Conservation (phyloP, 2,329 filamentous ascomycete genomes). For the Orbilia ellipsospora region DNA sequence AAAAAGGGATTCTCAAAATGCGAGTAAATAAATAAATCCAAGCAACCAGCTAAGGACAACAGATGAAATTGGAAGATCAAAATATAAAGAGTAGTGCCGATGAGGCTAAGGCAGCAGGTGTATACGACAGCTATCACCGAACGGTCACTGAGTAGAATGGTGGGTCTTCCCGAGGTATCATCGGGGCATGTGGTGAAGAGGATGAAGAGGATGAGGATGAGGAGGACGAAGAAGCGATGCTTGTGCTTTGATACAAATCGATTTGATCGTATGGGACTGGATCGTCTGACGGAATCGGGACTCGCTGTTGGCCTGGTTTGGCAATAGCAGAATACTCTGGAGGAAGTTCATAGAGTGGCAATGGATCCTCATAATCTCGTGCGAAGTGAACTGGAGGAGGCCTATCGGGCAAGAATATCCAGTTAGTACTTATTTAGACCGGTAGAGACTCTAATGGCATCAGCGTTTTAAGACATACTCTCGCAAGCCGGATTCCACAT, state of each 20-base stretch:
- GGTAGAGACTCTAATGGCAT: too few relatives aligned
- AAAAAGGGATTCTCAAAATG: too few relatives aligned
- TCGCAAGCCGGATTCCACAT: constrained; percentile 47
- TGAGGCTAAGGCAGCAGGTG: too few relatives aligned
- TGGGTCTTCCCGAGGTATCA: constrained; percentile 37
- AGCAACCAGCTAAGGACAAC: too few relatives aligned
- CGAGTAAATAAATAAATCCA: too few relatives aligned
- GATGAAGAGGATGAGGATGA: constrained; percentile 33
- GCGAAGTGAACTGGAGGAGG: constrained; percentile 48
- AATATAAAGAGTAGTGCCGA: too few relatives aligned
- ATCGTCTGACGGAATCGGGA: constrained; percentile 31
- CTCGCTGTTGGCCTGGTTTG: constrained; percentile 38
- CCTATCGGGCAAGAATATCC: constrained; percentile 4
- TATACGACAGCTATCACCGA: constrained; percentile 11
- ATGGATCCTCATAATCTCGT: constrained; percentile 44
- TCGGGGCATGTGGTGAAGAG: constrained; percentile 15
- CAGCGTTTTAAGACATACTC: constrained; percentile 33
- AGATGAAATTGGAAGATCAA: too few relatives aligned
- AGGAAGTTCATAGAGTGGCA: constrained; percentile 49
- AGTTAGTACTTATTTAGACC: background rate
- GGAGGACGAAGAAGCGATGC: constrained; percentile 42
- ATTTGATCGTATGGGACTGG: constrained; percentile 45
- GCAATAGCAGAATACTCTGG: constrained; percentile 52
- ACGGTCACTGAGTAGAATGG: constrained; percentile 44
- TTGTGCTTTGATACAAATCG: constrained; percentile 36